Evolutionary conservation across 73 alveolate species (phyloP).

Genomic region (Durusdinium trenchii): DNA sequence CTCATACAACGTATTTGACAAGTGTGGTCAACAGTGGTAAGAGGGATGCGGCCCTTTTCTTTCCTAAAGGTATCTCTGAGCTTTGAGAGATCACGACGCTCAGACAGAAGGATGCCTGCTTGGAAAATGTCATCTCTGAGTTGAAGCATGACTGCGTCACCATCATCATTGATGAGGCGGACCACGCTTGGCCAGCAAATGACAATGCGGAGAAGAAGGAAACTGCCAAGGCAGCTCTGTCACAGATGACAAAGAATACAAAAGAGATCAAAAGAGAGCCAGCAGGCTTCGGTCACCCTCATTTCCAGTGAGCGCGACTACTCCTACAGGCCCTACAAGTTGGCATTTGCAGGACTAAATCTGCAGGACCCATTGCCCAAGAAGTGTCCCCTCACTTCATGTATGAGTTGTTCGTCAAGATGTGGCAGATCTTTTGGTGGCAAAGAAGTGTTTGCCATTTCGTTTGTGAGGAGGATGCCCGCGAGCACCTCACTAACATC

Average conservation of each 20-base stretch:
- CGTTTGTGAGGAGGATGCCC: slow-evolving; percentile 6
- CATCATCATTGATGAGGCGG: slow-evolving; percentile 26
- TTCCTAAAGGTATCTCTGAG: neutral
- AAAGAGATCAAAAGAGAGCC: neutral
- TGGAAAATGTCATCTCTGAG: neutral
- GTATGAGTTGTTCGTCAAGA: neutral
- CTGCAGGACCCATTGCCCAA: slow-evolving; percentile 48
- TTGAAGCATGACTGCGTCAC: neutral
- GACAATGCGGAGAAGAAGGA: neutral
- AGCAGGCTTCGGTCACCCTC: slow-evolving; percentile 29
- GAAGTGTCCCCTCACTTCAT: slow-evolving; percentile 45
- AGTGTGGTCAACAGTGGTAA: too few relatives aligned
- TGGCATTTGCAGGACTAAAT: slow-evolving; percentile 5
- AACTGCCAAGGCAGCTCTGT: neutral
- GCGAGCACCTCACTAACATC: slow-evolving; percentile 60
- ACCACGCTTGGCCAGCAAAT: neutral
- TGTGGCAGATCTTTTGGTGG: slow-evolving; percentile 4
- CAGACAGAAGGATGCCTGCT: neutral
- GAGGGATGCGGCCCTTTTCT: too few relatives aligned
- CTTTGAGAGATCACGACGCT: neutral
- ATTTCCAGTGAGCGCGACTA: neutral
- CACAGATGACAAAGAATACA: neutral
- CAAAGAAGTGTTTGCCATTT: neutral
- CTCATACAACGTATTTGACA: too few relatives aligned
- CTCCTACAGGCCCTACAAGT: neutral